phyloP scores from a whole-genome alignment of 306 rosid genomes.

The Cucurbita argyrosperma region DNA sequence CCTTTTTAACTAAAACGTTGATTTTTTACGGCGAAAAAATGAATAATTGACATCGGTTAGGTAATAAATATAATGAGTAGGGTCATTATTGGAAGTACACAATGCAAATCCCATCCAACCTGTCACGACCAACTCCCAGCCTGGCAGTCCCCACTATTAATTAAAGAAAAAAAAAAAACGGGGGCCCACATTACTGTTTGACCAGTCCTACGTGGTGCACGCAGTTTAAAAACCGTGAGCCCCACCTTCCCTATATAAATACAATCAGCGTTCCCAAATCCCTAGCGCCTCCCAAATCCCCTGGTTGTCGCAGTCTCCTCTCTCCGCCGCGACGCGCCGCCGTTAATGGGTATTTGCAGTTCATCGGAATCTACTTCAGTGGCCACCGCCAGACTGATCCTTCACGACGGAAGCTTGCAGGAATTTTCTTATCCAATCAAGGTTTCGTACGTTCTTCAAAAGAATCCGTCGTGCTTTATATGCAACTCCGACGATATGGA shows the following conservation, averaged over 20 bases:
- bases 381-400: slow-evolving; percentile 62
- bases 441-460: slow-evolving; percentile 54
- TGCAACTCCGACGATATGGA: slow-evolving; percentile 90
- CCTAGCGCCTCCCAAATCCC: background rate
- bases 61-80: slow-evolving; percentile 1
- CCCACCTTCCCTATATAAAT: background rate
- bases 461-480: slow-evolving; percentile 51
- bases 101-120: slow-evolving; percentile 6
- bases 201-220: slow-evolving; percentile 10
- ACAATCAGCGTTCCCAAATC: background rate
- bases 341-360: slow-evolving; percentile 67
- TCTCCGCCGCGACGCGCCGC: background rate
- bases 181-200: background rate
- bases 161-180: background rate
- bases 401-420: slow-evolving; percentile 52
- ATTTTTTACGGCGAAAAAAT: background rate
- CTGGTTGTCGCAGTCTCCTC: background rate
- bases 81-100: slow-evolving; percentile 4
- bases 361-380: slow-evolving; percentile 44
- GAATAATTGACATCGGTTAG: background rate
- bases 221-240: background rate
- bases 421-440: slow-evolving; percentile 56
- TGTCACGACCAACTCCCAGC: slow-evolving; percentile 14
- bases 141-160: slow-evolving; percentile 3
- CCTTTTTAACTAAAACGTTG: background rate